Evolutionary conservation across 2,329 filamentous ascomycete genomes (phyloP), one percentile per base, ranked within the genome.

Genomic region (Canariomyces notabilis): DNA sequence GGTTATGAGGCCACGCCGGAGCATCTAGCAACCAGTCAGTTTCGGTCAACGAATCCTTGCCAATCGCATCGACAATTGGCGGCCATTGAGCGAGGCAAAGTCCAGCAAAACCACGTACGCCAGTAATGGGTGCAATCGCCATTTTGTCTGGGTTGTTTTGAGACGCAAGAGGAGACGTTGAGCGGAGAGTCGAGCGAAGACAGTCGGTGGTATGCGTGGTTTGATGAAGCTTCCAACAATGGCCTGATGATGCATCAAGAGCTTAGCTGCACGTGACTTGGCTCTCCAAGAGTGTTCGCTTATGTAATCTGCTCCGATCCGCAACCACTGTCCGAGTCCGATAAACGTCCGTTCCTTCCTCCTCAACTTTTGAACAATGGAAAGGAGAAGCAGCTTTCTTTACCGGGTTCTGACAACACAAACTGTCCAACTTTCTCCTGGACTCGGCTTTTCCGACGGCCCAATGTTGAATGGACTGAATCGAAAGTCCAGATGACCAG

Each of bases 101-200:
- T 19, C 18, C 33, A 42, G 40, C 34, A 44, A 18, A 11, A 44
- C 54, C 49, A 77, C 77, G 54, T 79, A 81, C 77, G 62, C 77
- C 77, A 55, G 75, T 78, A 57, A 81, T 77, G 50, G 76, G 77
- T 60, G 70, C 68, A 65, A 79, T 61, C 58, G 76, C 73, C 74
- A 79, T 79, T 57, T 37, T 46, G 33, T 44, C 15, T 37, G 9
- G 20, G 15, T 44, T 46, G 42, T 26, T 44, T 37, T 45, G 32
- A 22, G 35, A 19, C 29, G 40, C 44, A 42, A 32, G 50, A 37
- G 23, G 31, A 37, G 42, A 20, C 29, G 46, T 45, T 41, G 54
- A 49, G 52, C 42, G 49, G 54, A 54, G 54, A 55, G 50, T 26
- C 33, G 43, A 29, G 33, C 41, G 46, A 14, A 21, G 45, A 9